Conservation (phyloP, 2,329 filamentous ascomycete genomes). For the Neopestalotiopsis rosae region DNA sequence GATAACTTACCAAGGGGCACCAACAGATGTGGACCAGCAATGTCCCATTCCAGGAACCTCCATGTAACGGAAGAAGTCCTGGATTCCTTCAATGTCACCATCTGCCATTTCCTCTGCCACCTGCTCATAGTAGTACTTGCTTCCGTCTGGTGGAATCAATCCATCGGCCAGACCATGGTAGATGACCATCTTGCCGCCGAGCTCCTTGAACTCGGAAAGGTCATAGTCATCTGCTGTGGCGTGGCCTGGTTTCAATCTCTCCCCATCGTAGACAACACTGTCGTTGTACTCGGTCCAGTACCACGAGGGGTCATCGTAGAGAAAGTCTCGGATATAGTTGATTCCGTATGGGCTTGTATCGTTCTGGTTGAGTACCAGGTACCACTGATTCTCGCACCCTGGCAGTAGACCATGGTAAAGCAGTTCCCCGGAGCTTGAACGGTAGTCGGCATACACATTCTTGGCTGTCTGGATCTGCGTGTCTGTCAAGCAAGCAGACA, state of each 20-base stretch:
- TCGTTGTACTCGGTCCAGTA: conserved; percentile 20
- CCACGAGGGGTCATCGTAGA: conserved; percentile 20
- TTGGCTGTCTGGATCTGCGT: conserved; percentile 45
- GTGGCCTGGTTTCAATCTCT: conserved; percentile 18
- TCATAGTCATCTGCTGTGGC: conserved; percentile 24
- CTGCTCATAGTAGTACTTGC: conserved; percentile 25
- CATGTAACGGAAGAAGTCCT: conserved; percentile 45
- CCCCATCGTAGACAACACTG: conserved; percentile 15
- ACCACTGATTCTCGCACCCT: conserved; percentile 19
- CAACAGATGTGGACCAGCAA: conserved; percentile 36
- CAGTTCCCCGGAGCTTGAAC: conserved; percentile 22
- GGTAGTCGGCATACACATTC: conserved; percentile 42
- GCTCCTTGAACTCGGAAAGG: conserved; percentile 27
- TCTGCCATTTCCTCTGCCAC: conserved; percentile 27
- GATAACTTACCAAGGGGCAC: not conserved
- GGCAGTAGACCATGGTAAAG: conserved; percentile 13
- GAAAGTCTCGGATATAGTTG: conserved; percentile 19
- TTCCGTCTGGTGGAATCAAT: conserved; percentile 27
- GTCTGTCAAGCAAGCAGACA: not conserved
- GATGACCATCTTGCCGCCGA: conserved; percentile 34
- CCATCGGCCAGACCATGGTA: conserved; percentile 37
- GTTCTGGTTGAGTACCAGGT: conserved; percentile 3
- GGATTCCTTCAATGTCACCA: conserved; percentile 34
- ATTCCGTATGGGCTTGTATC: conserved; percentile 13
- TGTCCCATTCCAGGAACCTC: conserved; percentile 50